Evolutionary conservation across 164 flowering plant genomes (phyloP), one percentile per base, ranked within the genome.

Genomic region (Tetrastigma voinierianum): DNA sequence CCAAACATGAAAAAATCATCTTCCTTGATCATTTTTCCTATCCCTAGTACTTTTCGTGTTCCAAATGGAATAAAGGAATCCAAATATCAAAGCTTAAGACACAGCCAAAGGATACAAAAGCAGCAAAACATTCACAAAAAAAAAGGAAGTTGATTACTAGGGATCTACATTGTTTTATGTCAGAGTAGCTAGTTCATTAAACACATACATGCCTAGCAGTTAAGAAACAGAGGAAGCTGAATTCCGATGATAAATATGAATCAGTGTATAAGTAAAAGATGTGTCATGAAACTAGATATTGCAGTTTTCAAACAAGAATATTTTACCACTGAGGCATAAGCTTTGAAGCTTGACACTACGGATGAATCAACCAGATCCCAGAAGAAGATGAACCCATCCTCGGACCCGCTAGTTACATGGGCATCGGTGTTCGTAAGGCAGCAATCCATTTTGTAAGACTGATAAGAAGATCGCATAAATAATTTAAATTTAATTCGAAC

Each of bases 291-390:
- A 32, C 40, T 32, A 32, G 40, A 7, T 32, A 32, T 3, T 32
- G 40, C 40, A 32, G 40, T 2, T 4, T 7, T 32, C 6, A n/a
- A 16, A 43, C 2, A 32, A 64, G 43, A 55, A 46, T 32, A 44
- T 12, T 46, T 78, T 89, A 92, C 98, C 94, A 95, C 99, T 60
- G 92, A 89, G 14, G 87, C 63, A 81, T 95, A 97, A 67, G 97
- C 99, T 13, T 80, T 84, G 70, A 93, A 92, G 14, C 78, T 85
- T 75, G 94, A 84, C 17, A 85, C 81, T 12, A 90, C 90, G 18
- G 90, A 84, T 62, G 95, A 98, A 82, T 92, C 99, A 4, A 95
- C 99, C 71, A 95, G 73, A 84, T 95, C 99, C 99, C 97, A 95
- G 74, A 95, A 90, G 78, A 73, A 95, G 70, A 95, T 73, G 55